A percentile compares a stretch with the other conserved stretches of the same genome.
Conservation (phyloP, 345 rosid genomes). For the Eutrema japonicum region DNA sequence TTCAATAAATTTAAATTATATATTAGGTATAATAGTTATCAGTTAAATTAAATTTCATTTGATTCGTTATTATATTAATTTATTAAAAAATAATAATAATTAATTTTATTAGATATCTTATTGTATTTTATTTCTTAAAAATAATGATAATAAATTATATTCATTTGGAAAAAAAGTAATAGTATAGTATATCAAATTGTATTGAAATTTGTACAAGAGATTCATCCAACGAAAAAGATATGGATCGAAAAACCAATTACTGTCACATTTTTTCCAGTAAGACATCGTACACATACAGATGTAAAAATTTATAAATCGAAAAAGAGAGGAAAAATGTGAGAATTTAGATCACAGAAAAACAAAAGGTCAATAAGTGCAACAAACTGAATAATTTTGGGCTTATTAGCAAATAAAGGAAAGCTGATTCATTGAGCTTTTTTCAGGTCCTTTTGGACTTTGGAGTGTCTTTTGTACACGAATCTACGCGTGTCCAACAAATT, state of each 20-base stretch:
- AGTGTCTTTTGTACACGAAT: slow-evolving; percentile 10
- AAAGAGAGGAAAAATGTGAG: not conserved
- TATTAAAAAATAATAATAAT: not conserved
- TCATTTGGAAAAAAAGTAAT: not conserved
- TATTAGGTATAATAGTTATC: not conserved
- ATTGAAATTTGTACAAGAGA: not conserved
- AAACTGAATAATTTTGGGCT: not conserved
- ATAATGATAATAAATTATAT: not conserved
- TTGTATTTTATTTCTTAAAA: not conserved
- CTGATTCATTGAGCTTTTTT: not conserved
- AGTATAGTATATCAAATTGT: not conserved
- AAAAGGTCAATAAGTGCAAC: not conserved
- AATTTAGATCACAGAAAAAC: not conserved
- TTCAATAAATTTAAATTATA: not conserved
- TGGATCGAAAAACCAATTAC: not conserved
- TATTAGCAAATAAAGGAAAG: not conserved
- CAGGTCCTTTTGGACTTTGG: not conserved
- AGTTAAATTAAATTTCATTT: not conserved
- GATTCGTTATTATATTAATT: not conserved
- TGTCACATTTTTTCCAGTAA: not conserved
- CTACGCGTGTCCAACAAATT: slow-evolving; percentile 1
- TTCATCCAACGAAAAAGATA: not conserved
- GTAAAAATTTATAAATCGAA: not conserved
- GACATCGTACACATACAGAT: not conserved
- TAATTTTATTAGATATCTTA: not conserved